Evolutionary conservation across 176 grass and related monocot species (phyloP), one percentile per base, ranked within the genome.

Genomic region (Rhynchospora pubera): DNA sequence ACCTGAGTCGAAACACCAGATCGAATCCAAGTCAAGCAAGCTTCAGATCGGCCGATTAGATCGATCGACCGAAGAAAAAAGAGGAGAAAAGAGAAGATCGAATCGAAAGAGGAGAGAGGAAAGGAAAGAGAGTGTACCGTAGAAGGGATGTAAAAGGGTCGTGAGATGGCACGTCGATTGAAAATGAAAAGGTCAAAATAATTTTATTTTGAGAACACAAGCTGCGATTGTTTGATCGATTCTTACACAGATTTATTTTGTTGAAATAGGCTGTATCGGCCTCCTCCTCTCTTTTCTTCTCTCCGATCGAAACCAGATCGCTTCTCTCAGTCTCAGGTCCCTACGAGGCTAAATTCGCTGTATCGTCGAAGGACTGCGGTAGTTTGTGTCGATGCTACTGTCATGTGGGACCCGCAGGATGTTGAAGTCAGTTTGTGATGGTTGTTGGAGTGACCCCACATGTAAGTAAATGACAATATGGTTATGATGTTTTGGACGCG

Each of bases 21-120:
- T 70, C 23, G 30, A 58, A 44, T 19, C 51, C 7, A 59, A 5
- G 64, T 32, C 23, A 57, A 18, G 65, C 23, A 57, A 18, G 65
- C 12, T 55, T 44, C 59, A 30, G 72, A 60, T 34, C 61, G 65
- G 50, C 3, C 52, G 61, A 83, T 86, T 84, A 74, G 82, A 68
- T n/a, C 12, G 46, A 51, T 58, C 56, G 56, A 61, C 58, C 58
- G 52, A 63, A 53, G 42, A 62, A 82, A 87, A 85, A 87, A 85
- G 58, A 62, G 88, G 26, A 28, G 26, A 28, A 28, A 76, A 83
- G 57, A 65, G 62, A 86, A 77, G 76, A 83, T 75, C 83, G 88
- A 89, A 90, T 90, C 74, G 85, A 28, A 28, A 28, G 83, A 73
- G 79, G 77, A 74, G 74, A 42, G 81, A 55, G 78, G 58, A 77